Base-by-base conservation (phyloP, 257 asterid genomes). In the Solanum ossicruentum region DNA sequence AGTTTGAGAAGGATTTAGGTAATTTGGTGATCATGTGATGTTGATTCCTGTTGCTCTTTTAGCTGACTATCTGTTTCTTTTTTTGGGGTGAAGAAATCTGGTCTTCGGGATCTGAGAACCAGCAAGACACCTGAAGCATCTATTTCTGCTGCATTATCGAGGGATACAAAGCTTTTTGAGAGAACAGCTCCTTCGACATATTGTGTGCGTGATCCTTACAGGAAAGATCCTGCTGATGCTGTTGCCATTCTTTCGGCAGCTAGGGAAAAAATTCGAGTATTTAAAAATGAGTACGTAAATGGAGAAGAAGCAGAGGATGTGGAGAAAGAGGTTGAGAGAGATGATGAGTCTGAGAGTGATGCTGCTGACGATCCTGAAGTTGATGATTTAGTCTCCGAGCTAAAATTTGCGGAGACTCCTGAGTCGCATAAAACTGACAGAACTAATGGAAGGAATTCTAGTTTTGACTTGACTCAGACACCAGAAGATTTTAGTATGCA, bases 101-200 rank as follows among this genome's bases (percentile, higher is more conserved):
- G 99, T 84, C 99, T 96, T 88, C 89, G 98, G 87, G 99, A 96
- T 88, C 97, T 96, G 57, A 94, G 94, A 16, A 94, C 98, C 18
- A 96, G 99, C 87, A 96, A 93, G 87, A 94, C 99, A 13, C 99
- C 99, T 16, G 99, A 96, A 91, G 99, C 99, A 70, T 96, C 99
- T 60, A 94, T 96, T 82, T 92, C 99, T 84, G 99, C 96, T 88
- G 99, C 99, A 80, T 88, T 96, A 82, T 96, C 99, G 18, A 90
- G 99, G 90, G 99, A 96, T 86, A 90, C 97, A 67, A 92, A 91
- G 86, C 93, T 94, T 73, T 96, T 96, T n/a, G 98, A 96, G 91
- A 92, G 99, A 90, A 96, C 95, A 13, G 99, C 98, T 47, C 99
- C 98, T 82, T 96, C 98, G 39, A 96, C 99, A 23, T 96, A 96